Percentiles rank a stretch among this genome's conserved stretches.
These are phyloP conservation scores for Tieghemiomyces parasiticus DNA, from an alignment of 192 early-diverging fungal genomes.

Conservation along the genomic window DNA sequence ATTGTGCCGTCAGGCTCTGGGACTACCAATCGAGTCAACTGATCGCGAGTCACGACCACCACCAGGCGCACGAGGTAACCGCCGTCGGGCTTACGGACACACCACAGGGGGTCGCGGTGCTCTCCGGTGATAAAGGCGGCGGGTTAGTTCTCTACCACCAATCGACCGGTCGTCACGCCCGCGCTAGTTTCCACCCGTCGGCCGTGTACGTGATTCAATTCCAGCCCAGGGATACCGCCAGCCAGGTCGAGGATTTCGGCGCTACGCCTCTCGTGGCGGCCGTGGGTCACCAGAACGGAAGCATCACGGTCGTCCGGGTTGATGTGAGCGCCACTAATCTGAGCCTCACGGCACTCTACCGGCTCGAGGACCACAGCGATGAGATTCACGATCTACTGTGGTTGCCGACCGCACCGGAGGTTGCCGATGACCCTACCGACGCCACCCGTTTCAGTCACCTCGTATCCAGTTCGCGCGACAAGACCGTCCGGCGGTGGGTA, in stretches of 20 bases:
- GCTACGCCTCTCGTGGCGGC: too few species aligned
- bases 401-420: too few species aligned
- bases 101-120: too few species aligned
- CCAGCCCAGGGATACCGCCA: too few species aligned
- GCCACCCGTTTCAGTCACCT: background rate
- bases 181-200: background rate
- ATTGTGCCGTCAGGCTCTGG: background rate
- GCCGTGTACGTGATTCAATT: background rate
- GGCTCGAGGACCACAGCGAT: conserved; percentile 1
- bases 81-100: background rate
- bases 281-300: conserved; percentile 3
- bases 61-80: background rate
- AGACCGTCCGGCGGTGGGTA: conserved; percentile 3
- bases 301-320: background rate
- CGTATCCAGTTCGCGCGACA: conserved; percentile 5
- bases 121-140: conserved; percentile 7
- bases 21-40: background rate
- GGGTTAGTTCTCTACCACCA: background rate
- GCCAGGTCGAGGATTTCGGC: too few species aligned
- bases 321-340: background rate
- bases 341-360: background rate
- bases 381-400: conserved; percentile 10
- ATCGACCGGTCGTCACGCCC: too few species aligned
- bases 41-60: background rate
- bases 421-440: background rate